These are phyloP conservation scores for Farysia itapuensis DNA, from an alignment of 1,284 basidiomycete genomes.

Conservation along the genomic window DNA sequence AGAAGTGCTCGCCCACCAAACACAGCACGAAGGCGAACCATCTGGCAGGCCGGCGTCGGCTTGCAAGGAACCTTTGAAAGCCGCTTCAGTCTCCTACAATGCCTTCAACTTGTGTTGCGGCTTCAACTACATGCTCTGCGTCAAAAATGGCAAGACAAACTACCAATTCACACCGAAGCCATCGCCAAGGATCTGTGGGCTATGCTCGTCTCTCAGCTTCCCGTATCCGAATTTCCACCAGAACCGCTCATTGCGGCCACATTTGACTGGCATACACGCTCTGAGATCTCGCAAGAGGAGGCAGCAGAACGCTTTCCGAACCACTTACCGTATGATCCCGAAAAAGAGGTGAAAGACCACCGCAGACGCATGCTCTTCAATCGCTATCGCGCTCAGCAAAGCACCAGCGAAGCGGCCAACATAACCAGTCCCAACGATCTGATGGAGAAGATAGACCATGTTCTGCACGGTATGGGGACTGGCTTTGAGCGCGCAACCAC, in stretches of 20 bases:
- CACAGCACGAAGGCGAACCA: too few species aligned
- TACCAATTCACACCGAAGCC: slow-evolving; percentile 40
- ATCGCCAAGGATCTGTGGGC: slow-evolving; percentile 51
- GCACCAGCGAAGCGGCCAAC: neutral
- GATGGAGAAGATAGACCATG: neutral
- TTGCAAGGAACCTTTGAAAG: slow-evolving; percentile 25
- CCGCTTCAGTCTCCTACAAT: slow-evolving; percentile 36
- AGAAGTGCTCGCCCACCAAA: slow-evolving; percentile 3
- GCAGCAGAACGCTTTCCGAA: slow-evolving; percentile 23
- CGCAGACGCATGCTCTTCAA: slow-evolving; percentile 25
- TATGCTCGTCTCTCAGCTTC: slow-evolving; percentile 34
- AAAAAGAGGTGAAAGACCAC: slow-evolving; percentile 22
- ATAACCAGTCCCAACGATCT: neutral
- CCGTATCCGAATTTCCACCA: slow-evolving; percentile 25
- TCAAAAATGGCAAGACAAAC: slow-evolving; percentile 16
- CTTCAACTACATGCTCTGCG: slow-evolving; percentile 40
- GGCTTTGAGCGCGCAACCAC: neutral
- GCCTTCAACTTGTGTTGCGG: slow-evolving; percentile 44
- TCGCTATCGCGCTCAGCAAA: slow-evolving; percentile 8
- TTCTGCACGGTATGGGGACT: neutral
- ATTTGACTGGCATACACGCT: slow-evolving; percentile 35
- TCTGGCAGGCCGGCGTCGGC: slow-evolving; percentile 26
- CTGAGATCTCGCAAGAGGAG: slow-evolving; percentile 16
- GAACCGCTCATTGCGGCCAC: slow-evolving; percentile 38
- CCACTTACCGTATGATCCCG: slow-evolving; percentile 19